Evolutionary conservation across 495 filamentous ascomycete genomes (phyloP), one percentile per base, ranked within the genome.

Genomic region (Astrocystis sublimbata): DNA sequence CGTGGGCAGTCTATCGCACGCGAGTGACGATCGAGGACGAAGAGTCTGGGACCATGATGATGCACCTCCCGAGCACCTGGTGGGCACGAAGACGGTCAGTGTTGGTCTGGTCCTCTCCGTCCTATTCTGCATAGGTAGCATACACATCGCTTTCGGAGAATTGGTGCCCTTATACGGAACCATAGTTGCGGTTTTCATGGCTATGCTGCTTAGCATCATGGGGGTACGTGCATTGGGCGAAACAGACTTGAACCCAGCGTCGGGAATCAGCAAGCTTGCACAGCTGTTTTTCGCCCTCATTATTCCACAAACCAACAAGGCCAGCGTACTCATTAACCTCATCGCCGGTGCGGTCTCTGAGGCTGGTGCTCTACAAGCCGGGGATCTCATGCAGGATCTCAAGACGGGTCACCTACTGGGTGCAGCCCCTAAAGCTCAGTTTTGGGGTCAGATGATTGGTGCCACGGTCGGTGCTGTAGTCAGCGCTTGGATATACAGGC

Each of bases 321-420:
- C 92, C 58, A 89, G 92, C 15, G 85, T 98, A 4, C 80, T 93
- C 57, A 96, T 96, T 62, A 99, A 99, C 62, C 83, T 98, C 10
- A 84, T 99, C 9, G 94, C 92, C 0, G 94, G 94, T n/a, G 96
- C 93, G 0, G 90, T 98, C 38, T 68, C 63, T 85, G 86, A 91
- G 69, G 88, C 92, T 51, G 94, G 93, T 23, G 94, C 94, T 6
- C 79, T 96, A 33, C 96, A 99, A 77, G 96, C 94, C 3, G 94
- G 94, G 12, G 94, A 99, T 71, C 87, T 99, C 70, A 92, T 99
- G 90, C 94, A 99, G 68, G 94, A 99, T 71, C 84, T 99, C 33
- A 99, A 99, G 74, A 97, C 94, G 0, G 94, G 94, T 4, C 92
- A 99, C 74, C 78, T 99, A 0, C 82, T 99, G 3, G 92, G 92